phyloP scores from a whole-genome alignment of 2,329 filamentous ascomycete species.

The Endothia cerciana region DNA sequence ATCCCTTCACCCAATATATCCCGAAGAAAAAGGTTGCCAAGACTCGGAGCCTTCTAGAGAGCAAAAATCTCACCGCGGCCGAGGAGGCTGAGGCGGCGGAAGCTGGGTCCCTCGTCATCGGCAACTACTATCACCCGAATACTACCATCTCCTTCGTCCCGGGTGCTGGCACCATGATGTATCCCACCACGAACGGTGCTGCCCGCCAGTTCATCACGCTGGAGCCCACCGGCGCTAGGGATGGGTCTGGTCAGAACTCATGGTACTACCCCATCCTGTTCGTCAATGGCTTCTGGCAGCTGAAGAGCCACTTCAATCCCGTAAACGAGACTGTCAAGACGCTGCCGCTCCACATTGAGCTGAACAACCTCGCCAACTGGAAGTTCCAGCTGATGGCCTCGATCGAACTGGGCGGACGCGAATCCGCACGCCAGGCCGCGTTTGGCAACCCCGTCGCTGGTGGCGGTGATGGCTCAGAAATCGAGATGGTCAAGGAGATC shows the following conservation, averaged over 20 bases:
- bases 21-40: conserved; percentile 89
- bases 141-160: conserved; percentile 87
- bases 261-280: conserved; percentile 95
- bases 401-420: conserved; percentile 85
- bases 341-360: conserved; percentile 79
- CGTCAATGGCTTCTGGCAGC: conserved; percentile 96
- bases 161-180: conserved; percentile 72
- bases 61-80: conserved; percentile 46
- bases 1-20: conserved; percentile 86
- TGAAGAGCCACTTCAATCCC: conserved; percentile 86
- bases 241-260: conserved; percentile 81
- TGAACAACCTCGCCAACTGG: conserved; percentile 84
- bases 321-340: conserved; percentile 87
- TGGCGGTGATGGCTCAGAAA: conserved; percentile 87
- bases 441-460: conserved; percentile 72
- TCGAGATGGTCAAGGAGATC: conserved; percentile 97
- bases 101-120: conserved; percentile 67
- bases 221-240: conserved; percentile 79
- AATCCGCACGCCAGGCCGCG: conserved; percentile 77
- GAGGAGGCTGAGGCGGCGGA: conserved; percentile 57
- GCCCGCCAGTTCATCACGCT: conserved; percentile 77
- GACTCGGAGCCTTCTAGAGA: conserved; percentile 81
- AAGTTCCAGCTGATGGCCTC: conserved; percentile 85
- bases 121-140: conserved; percentile 94
- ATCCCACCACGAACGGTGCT: conserved; percentile 70